phyloP scores from a whole-genome alignment of 495 filamentous ascomycete species.

The Trichoderma gamsii region DNA sequence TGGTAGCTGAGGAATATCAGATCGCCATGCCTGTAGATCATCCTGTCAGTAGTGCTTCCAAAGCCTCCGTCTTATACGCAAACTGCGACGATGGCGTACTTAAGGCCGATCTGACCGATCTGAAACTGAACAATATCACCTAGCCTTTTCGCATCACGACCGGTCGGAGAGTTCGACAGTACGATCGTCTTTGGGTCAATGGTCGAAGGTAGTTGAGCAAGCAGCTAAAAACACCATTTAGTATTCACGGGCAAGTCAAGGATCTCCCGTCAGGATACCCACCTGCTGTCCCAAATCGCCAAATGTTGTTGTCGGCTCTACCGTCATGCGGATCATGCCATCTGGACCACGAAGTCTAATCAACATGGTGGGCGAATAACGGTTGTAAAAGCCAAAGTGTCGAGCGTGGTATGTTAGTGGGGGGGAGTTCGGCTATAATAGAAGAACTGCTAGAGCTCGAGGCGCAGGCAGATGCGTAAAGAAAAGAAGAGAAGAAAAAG shows the following conservation, averaged over 20 bases:
- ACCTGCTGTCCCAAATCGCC: conserved; percentile 47
- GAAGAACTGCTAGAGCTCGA: not conserved
- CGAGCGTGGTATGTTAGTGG: not conserved
- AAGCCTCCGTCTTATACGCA: not conserved
- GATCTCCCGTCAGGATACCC: conserved; percentile 6
- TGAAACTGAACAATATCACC: conserved; percentile 59
- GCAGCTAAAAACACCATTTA: conserved; percentile 25
- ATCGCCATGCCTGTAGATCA: conserved; percentile 68
- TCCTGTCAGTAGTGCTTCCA: not conserved
- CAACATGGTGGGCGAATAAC: conserved; percentile 46
- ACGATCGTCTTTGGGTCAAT: conserved; percentile 68
- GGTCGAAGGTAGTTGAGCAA: conserved; percentile 45
- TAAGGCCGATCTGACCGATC: conserved; percentile 64
- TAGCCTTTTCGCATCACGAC: conserved; percentile 66
- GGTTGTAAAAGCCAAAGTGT: not conserved
- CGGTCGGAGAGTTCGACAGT: conserved; percentile 73
- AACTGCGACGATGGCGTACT: conserved; percentile 38
- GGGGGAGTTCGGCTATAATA: not conserved
- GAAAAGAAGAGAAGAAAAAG: conserved; percentile 26
- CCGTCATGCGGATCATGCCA: conserved; percentile 61
- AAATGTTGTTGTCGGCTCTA: conserved; percentile 54
- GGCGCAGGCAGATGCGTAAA: not conserved
- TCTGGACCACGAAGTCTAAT: conserved; percentile 63
- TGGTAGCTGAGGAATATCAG: conserved; percentile 80
- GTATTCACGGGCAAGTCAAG: not conserved